Base-by-base conservation (phyloP, 225 moss, liverwort and hornwort species). In the Ulota crispa region DNA sequence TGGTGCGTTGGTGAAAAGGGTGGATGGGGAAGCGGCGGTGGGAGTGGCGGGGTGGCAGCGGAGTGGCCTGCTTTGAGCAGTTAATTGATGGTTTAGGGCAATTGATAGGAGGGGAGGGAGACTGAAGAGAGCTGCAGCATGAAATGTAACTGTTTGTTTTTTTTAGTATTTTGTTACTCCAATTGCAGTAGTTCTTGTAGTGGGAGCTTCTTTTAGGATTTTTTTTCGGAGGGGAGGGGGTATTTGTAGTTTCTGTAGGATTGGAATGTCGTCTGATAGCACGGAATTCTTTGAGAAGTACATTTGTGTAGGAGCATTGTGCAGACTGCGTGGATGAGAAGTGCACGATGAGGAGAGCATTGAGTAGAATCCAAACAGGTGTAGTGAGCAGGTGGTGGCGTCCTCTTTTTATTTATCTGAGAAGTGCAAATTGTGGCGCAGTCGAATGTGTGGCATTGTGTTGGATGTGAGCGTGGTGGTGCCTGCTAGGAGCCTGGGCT, bases 271-370 rank as follows among this genome's bases (percentile, higher is more conserved):
- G 72, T 88, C 80, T 70, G 80, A 63, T 80, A 21, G 73, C 85
- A 85, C 78, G 73, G 80, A 56, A 85, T 88, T 85, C 80, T 85
- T 88, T 83, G 85, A 85, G 88, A 82, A 82, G 67, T 72, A 76
- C 62, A 72, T 85, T 50, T 85, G 85, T 85, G 64, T 88, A 88
- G 88, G 76, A 24, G 72, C 73, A 54, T 87, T 79, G 82, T 85
- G 85, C 81, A 84, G 78, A 70, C 87, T 81, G 28, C 69, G 45
- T 84, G 81, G 83, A 78, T 63, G 68, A 73, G 74, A 63, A 67
- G 75, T 78, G 81, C 78, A 54, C 65, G 73, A 85, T 45, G 30
- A 39, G 64, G 64, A 73, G 82, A 82, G 75, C 76, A 82, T 72
- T 61, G 76, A 85, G 53, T 88, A 88, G 88, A 82, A 80, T 88